Evolutionary conservation across 179 eudicot species (phyloP), one percentile per base, ranked within the genome.

Genomic region (Sideroxylon spinosum): DNA sequence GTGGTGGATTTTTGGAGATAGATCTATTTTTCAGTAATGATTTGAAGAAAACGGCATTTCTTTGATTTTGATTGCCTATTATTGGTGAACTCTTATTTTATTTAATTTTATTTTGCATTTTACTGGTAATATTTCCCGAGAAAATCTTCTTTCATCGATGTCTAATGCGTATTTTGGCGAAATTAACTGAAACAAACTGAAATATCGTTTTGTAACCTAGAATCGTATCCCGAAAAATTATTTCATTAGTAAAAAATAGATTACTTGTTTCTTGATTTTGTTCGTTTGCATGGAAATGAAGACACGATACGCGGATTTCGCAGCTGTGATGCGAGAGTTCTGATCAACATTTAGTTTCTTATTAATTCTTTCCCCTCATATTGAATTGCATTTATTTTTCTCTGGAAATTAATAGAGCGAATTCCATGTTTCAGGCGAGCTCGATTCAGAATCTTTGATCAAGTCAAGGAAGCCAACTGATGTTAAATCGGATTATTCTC

Each of bases 1-100:
- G 99, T 64, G 99, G 99, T 71, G 99, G 99, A 78, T 96, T 96
- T 48, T 89, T 96, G 23, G 98, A 96, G 98, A 98, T 95, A 53
- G 78, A 29, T 53, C 48, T 59, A 3, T 25, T 65, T 52, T 17
- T 25, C 44, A 20, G 22, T 22, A 5, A 19, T 0, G 14, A 3
- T 59, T 20, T 37, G n/a, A 68, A 5, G 25, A 22, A 46, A 78
- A 25, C 8, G 1, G 10, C 48, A 13, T 12, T 60, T 66, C 19
- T 13, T 22, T 60, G 13, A 32, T 4, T 13, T 60, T 25, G 37
- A 26, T 23, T n/a, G 26, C 20, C 17, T 4, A 20, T 48, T 50
- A 63, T 13, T 48, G 55, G 2, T 16, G 25, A 25, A 19, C 13
- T 19, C 44, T 25, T 11, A 50, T 50, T 14, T 52, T 52, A 9